Base-by-base conservation (phyloP, 2,329 filamentous ascomycete genomes). In the Pestalotiopsis sp. region DNA sequence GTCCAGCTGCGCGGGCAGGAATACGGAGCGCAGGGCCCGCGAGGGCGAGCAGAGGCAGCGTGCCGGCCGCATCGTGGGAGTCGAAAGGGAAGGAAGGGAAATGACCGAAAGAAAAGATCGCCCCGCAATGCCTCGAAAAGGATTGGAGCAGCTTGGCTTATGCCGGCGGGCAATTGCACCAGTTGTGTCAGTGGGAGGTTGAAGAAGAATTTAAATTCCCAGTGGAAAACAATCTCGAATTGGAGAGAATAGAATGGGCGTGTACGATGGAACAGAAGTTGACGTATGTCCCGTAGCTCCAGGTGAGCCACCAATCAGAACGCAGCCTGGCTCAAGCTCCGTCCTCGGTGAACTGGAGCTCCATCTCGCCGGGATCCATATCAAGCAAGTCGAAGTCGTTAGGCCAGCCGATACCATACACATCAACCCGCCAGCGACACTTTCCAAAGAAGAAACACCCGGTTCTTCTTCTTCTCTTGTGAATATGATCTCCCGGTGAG, bases 11-110 rank as follows among this genome's bases (percentile, higher is more conserved):
- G 67, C 76, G 68, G 61, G 77, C 69, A 78, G 69, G 62, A 78
- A 71, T 20, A 75, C 72, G 36, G 74, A 72, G 41, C 73, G 75
- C 2, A 78, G 71, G 45, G 76, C 76, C 70, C 72, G 72, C 60
- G 75, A 73, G 20, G 76, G 75, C 9, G 76, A 74, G 59, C 73
- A 69, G 66, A 76, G 70, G 41, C 68, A 74, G 49, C 66, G 70
- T 31, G 67, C 68, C 36, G 73, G 74, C n/a, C 69, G 74, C 76
- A 78, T 78, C 17, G 62, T 31, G 41, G 45, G 3, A 9, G 17
- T 20, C 12, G 23, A 5, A 66, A 25, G 6, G 5, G 25, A 38
- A 23, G 39, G 27, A 36, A 7, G 14, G 2, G 36, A 38, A n/a
- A 38, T 7, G 5, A 17, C 20, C 1, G 9, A 17, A 11, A 17